A percentile compares a stretch with the other conserved stretches of the same genome.
These are phyloP conservation scores for Jasminum sambac DNA, from an alignment of 257 asterid genomes.

Conservation along the genomic window DNA sequence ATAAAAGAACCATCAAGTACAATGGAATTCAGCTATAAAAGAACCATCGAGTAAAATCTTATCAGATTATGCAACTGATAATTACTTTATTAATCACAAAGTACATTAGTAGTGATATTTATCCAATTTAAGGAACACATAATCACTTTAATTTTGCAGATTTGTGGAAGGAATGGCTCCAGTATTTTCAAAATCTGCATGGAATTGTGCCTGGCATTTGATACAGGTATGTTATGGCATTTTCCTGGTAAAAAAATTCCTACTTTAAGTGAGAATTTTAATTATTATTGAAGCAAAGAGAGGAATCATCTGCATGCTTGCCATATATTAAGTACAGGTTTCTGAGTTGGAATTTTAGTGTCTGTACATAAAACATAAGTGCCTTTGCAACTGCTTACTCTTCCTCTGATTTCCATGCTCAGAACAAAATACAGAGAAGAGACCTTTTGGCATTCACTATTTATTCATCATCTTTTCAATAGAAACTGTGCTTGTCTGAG, in stretches of 20 bases:
- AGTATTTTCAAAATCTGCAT: constrained; percentile 90
- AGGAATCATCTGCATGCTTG: neutral
- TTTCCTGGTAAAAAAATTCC: constrained; percentile 7
- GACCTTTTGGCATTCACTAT: neutral
- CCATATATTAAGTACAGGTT: neutral
- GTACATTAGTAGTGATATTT: constrained; percentile 5
- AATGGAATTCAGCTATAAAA: neutral
- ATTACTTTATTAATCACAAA: no score
- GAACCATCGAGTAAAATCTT: neutral
- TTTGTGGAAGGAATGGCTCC: constrained; percentile 99
- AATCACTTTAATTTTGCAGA: constrained; percentile 43
- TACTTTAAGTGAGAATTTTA: neutral
- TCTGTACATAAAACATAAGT: neutral
- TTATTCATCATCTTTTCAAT: no score
- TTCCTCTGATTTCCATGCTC: neutral
- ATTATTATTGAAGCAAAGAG: neutral
- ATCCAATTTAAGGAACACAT: constrained; percentile 13
- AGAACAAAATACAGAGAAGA: neutral
- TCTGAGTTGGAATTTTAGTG: neutral
- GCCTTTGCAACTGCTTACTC: neutral
- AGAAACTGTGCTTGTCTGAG: no score
- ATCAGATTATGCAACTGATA: neutral
- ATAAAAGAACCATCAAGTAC: neutral
- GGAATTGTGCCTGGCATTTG: constrained; percentile 99
- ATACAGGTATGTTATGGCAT: constrained; percentile 57